A percentile compares a stretch with the other conserved stretches of the same genome.
phyloP scores from a whole-genome alignment of 2,329 filamentous ascomycete genomes.

The Cordyceps farinosa region DNA sequence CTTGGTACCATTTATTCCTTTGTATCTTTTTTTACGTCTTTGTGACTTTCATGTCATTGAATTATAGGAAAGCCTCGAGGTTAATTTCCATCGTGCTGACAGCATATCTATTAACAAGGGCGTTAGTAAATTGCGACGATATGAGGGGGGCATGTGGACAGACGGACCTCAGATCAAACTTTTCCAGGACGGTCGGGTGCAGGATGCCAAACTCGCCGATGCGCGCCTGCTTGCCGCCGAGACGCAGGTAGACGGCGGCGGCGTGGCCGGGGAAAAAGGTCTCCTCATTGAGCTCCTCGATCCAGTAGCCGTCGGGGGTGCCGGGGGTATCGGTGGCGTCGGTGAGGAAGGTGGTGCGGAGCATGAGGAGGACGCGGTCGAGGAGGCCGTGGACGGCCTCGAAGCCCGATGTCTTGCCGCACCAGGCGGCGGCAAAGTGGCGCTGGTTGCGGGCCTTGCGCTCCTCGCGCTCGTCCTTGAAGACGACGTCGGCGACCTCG shows the following conservation, averaged over 20 bases:
- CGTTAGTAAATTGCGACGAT: constrained; percentile 19
- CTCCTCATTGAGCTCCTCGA: constrained; percentile 83
- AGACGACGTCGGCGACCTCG: constrained; percentile 84
- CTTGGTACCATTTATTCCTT: neutral
- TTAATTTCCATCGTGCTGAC: constrained; percentile 94
- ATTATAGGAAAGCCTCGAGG: constrained; percentile 83
- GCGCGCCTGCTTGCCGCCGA: constrained; percentile 67
- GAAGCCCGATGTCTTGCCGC: constrained; percentile 90
- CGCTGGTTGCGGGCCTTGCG: constrained; percentile 88
- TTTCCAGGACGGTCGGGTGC: constrained; percentile 88
- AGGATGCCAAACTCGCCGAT: constrained; percentile 93
- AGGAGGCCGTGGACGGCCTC: constrained; percentile 92
- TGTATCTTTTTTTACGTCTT: constrained; percentile 14
- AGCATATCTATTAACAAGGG: constrained; percentile 60
- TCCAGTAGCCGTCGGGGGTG: constrained; percentile 79
- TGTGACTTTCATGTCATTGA: constrained; percentile 16
- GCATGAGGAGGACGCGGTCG: constrained; percentile 89
- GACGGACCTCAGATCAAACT: constrained; percentile 78
- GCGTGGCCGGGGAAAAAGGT: constrained; percentile 92
- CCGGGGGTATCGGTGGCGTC: constrained; percentile 51
- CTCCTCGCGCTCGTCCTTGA: constrained; percentile 80
- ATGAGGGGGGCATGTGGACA: neutral
- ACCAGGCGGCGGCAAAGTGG: constrained; percentile 94
- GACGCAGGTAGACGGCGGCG: constrained; percentile 75
- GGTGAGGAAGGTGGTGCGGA: constrained; percentile 76